Conservation (phyloP, 768 basidiomycete species). For the Rhodotorula paludigena region DNA sequence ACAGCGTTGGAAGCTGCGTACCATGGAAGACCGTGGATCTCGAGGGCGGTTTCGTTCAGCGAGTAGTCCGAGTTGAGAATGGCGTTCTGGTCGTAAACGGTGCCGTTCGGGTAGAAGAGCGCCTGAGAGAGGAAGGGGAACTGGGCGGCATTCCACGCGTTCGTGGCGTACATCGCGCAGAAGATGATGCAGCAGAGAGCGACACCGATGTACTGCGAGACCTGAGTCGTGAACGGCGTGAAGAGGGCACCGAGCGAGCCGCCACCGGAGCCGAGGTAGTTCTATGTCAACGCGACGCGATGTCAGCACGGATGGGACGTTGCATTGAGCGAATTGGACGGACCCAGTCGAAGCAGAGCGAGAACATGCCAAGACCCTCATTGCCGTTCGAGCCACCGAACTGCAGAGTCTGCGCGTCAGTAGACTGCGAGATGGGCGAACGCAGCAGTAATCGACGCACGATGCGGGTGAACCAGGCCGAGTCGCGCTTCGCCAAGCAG, state of each 20-base stretch:
- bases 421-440: neutral
- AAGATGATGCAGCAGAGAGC: conserved; percentile 40
- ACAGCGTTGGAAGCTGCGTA: conserved; percentile 5
- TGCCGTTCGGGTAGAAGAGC: conserved; percentile 42
- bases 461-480: conserved; percentile 47
- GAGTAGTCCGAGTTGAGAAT: conserved; percentile 41
- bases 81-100: conserved; percentile 36
- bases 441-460: neutral
- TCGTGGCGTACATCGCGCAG: conserved; percentile 29
- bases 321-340: neutral
- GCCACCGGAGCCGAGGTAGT: conserved; percentile 12
- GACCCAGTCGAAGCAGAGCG: conserved; percentile 41
- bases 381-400: conserved; percentile 7
- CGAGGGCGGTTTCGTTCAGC: conserved; percentile 39
- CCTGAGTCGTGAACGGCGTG: conserved; percentile 45
- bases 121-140: conserved; percentile 47
- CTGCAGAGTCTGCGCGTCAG: neutral
- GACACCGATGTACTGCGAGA: conserved; percentile 39
- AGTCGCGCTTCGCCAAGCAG: conserved; percentile 46
- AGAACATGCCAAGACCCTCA: conserved; percentile 45
- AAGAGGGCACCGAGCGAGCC: conserved; percentile 42
- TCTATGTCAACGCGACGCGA: neutral
- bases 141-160: conserved; percentile 43
- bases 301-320: neutral
- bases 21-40: conserved; percentile 24